These are phyloP conservation scores for Polyrhizophydium stewartii DNA, from an alignment of 371 early-diverging fungal species.

Conservation along the genomic window DNA sequence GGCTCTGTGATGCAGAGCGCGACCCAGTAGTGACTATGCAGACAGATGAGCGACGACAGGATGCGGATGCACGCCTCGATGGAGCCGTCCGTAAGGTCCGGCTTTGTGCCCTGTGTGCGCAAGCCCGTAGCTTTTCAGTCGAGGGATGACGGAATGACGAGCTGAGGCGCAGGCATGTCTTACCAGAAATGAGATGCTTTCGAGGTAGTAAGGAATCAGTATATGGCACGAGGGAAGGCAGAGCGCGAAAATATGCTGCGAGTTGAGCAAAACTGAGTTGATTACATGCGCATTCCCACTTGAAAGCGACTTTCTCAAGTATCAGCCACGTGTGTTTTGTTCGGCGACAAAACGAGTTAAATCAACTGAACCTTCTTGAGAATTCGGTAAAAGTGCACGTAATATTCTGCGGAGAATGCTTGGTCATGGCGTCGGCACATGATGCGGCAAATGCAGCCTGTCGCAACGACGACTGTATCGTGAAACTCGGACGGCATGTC, in stretches of 20 bases:
- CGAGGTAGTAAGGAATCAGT: slow-evolving; percentile 62
- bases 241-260: slow-evolving; percentile 57
- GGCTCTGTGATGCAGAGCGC: no score
- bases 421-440: slow-evolving; percentile 70
- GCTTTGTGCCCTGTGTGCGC: not conserved
- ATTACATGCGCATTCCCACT: slow-evolving; percentile 50
- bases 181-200: slow-evolving; percentile 26
- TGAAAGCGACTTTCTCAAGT: not conserved
- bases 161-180: not conserved
- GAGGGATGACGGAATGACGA: no score
- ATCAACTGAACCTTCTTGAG: slow-evolving; percentile 46
- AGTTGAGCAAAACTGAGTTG: slow-evolving; percentile 61
- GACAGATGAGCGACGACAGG: not conserved
- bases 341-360: slow-evolving; percentile 1
- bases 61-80: not conserved
- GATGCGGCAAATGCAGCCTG: slow-evolving; percentile 67
- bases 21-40: slow-evolving; percentile 1
- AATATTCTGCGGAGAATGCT: slow-evolving; percentile 46
- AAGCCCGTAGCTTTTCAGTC: no score
- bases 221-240: slow-evolving; percentile 64
- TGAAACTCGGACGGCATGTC: slow-evolving; percentile 29
- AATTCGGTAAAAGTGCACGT: slow-evolving; percentile 63
- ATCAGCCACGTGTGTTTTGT: not conserved
- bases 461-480: slow-evolving; percentile 31
- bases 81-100: not conserved